These are phyloP conservation scores for Metarhizium rileyi DNA, from an alignment of 2,329 filamentous ascomycete genomes.

Conservation along the genomic window DNA sequence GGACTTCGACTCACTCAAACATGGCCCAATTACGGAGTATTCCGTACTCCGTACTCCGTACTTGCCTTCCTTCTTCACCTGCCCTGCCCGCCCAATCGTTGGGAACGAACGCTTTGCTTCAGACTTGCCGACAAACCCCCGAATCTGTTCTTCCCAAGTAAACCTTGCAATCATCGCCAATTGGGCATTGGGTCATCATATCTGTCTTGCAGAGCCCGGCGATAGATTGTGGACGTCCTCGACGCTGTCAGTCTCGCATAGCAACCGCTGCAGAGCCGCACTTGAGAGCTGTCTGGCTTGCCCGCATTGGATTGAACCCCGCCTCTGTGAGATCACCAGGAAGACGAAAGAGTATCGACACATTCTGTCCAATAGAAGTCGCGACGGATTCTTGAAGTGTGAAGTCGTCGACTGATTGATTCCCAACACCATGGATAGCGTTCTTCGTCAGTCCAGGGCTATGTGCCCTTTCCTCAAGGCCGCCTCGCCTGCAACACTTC, in stretches of 20 bases:
- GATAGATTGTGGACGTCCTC: neutral
- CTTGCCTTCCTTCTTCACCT: too few relatives aligned
- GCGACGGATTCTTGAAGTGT: too few relatives aligned
- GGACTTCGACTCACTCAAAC: too few relatives aligned
- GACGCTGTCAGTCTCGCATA: neutral
- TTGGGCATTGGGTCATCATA: neutral
- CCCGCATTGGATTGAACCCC: neutral
- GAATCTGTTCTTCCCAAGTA: neutral
- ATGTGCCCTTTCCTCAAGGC: constrained; percentile 97
- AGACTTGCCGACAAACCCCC: neutral
- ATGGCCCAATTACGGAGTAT: too few relatives aligned
- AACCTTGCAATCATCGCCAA: neutral
- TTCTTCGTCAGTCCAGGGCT: constrained; percentile 88
- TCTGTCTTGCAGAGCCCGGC: constrained; percentile 1
- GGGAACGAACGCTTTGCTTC: neutral
- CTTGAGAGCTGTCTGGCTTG: neutral
- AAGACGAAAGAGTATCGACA: too few relatives aligned
- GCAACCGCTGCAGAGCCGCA: neutral
- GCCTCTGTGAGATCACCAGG: neutral
- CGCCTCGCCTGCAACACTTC: constrained; percentile 83
- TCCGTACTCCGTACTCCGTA: too few relatives aligned
- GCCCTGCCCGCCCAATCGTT: too few relatives aligned
- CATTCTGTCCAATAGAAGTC: too few relatives aligned
- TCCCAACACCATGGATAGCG: constrained; percentile 63
- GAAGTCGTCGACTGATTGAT: too few relatives aligned